Evolutionary conservation across 2,329 filamentous ascomycete genomes (phyloP), one percentile per base, ranked within the genome.

Genomic region (Aureobasidium lini): DNA sequence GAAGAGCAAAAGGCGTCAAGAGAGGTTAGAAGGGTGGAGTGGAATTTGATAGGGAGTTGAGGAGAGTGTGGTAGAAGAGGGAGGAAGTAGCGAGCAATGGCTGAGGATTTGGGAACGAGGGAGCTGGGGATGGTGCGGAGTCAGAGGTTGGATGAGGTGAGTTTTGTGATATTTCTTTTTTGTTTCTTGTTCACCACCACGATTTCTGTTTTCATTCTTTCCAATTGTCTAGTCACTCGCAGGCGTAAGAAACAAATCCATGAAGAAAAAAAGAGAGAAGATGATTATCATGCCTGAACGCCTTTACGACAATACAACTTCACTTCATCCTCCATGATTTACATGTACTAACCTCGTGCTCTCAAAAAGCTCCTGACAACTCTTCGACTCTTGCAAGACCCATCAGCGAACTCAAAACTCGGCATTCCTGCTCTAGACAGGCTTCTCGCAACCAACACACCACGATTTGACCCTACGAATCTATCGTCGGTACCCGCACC

Each of bases 71-170:
- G 37, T n/a, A 31, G 31, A 31, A 11, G 32, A 31, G 15, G 31
- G n/a, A n/a, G 16, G 2, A 11, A 13, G 29, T 32, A 11, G 37
- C 44, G 52, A 18, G n/a, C 9, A 31, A 32, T n/a, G 47, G 43
- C 74, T 64, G 74, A 73, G 69, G 75, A 69, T 64, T 73, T 83
- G 63, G 83, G 83, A 46, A 77, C 75, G 67, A 78, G 72, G 66
- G 72, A 85, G 68, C 71, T 85, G 60, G 72, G 67, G 48, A 78
- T 81, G 64, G 74, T 82, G 57, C 72, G 77, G 61, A 76, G 79
- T 64, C 73, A 78, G 64, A 69, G 71, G 54, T 68, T 83, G 59
- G 74, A 79, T 63, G 75, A 82, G 74, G 81, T 83, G 65, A 64
- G 70, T 70, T 23, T 42, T 46, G 10, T 32, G 48, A 16, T 10